phyloP scores from a whole-genome alignment of 2,329 filamentous ascomycete genomes.

The Pseudocercospora musae region DNA sequence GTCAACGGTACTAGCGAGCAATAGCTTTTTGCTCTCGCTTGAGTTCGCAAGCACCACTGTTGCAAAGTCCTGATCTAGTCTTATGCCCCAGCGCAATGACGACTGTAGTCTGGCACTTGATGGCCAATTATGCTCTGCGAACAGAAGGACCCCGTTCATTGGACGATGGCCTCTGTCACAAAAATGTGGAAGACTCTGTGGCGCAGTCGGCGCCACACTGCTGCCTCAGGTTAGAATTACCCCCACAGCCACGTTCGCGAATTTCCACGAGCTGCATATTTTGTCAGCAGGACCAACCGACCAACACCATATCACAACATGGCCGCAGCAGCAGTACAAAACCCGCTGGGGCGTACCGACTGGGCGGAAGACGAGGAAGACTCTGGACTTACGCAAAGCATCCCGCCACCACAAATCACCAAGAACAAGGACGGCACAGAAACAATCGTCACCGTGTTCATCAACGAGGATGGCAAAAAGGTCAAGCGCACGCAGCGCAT shows the following conservation, averaged over 20 bases:
- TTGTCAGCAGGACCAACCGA: neutral
- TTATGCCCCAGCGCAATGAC: neutral
- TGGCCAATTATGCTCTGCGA: neutral
- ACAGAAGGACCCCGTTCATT: neutral
- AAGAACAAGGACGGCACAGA: constrained; percentile 98
- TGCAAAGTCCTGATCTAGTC: neutral
- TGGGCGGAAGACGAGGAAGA: constrained; percentile 89
- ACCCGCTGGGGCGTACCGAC: constrained; percentile 57
- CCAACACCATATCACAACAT: constrained; percentile 1
- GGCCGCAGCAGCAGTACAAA: constrained; percentile 34
- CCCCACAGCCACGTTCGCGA: neutral
- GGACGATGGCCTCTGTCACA: too few species aligned
- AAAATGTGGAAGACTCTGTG: neutral
- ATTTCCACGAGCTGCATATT: neutral
- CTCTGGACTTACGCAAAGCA: constrained; percentile 65
- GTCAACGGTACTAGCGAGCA: neutral
- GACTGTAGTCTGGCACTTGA: neutral
- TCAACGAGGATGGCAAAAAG: constrained; percentile 92
- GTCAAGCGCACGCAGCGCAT: constrained; percentile 97
- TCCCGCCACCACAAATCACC: constrained; percentile 83
- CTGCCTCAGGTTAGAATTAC: neutral
- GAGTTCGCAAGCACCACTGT: neutral
- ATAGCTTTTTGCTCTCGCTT: neutral
- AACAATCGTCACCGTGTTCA: constrained; percentile 83
- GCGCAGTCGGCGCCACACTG: neutral